These are phyloP conservation scores for Tolypocladium sp. DNA, from an alignment of 2,329 filamentous ascomycete genomes.

Conservation along the genomic window DNA sequence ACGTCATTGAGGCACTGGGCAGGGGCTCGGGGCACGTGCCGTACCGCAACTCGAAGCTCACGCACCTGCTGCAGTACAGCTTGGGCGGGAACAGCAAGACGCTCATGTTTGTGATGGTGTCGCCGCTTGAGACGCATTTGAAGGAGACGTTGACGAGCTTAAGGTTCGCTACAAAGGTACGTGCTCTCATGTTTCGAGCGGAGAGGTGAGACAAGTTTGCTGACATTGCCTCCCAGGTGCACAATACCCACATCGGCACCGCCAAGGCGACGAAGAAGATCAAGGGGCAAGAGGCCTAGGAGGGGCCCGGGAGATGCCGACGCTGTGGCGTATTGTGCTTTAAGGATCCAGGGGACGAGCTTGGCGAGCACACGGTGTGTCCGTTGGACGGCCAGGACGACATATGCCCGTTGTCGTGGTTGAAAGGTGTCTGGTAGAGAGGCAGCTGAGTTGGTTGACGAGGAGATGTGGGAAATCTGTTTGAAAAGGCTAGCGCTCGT, in stretches of 20 bases:
- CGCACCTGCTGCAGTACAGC: conserved; percentile 89
- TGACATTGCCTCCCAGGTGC: conserved; percentile 40
- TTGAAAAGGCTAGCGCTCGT: not conserved
- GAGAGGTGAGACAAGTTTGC: not conserved
- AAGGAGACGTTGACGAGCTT: conserved; percentile 91
- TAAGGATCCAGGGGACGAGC: not conserved
- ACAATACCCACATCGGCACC: conserved; percentile 87
- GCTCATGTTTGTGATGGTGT: conserved; percentile 99
- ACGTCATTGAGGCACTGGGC: conserved; percentile 91
- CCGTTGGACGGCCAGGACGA: not conserved
- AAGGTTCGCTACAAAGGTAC: conserved; percentile 89
- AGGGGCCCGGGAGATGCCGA: not conserved
- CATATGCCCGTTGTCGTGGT: not conserved
- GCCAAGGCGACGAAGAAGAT: conserved; percentile 67
- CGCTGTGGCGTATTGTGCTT: not conserved
- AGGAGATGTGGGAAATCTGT: not conserved
- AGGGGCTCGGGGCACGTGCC: conserved; percentile 77
- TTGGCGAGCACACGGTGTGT: not conserved
- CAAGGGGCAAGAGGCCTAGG: conserved; percentile 24
- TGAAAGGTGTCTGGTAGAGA: not conserved
- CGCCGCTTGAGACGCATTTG: conserved; percentile 80
- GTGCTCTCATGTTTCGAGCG: conserved; percentile 7
- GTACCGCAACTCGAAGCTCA: conserved; percentile 94
- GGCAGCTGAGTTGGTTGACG: not conserved
- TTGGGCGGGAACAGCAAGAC: conserved; percentile 94